Conservation (phyloP, 768 basidiomycete genomes). For the Collybia nuda region DNA sequence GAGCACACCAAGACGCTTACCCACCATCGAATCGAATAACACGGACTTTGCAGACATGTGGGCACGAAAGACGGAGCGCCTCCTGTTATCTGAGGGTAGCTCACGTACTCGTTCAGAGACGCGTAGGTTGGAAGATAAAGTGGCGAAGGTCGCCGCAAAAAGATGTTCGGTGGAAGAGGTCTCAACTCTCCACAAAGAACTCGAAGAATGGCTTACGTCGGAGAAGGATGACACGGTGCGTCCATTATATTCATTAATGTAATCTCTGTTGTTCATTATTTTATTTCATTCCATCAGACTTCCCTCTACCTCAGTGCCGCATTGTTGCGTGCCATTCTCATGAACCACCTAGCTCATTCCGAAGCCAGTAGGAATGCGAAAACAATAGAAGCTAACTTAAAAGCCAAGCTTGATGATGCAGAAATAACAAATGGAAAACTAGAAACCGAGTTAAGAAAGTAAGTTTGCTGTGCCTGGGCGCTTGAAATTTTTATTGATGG, state of each 20-base stretch:
- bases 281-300: constrained; percentile 22
- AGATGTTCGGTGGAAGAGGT: constrained; percentile 90
- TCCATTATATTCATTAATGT: constrained; percentile 19
- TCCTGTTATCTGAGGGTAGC: constrained; percentile 43
- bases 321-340: constrained; percentile 77
- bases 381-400: constrained; percentile 58
- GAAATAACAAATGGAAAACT: constrained; percentile 57
- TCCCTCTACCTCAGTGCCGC: constrained; percentile 76
- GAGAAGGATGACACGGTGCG: constrained; percentile 71
- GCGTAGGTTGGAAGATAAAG: constrained; percentile 73
- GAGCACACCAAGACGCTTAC: constrained; percentile 62
- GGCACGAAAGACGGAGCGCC: constrained; percentile 47
- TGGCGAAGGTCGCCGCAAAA: constrained; percentile 76
- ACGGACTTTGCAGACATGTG: constrained; percentile 36
- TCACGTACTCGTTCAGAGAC: constrained; percentile 52
- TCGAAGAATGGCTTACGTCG: constrained; percentile 71
- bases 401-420: constrained; percentile 64
- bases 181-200: constrained; percentile 71
- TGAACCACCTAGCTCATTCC: constrained; percentile 80
- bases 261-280: neutral
- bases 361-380: constrained; percentile 73
- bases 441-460: constrained; percentile 74
- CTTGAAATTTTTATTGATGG: constrained; percentile 19
- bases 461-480: constrained; percentile 26
- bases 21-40: constrained; percentile 49